Base-by-base conservation (phyloP, 106 monocot genomes). In the Dendrobium nobile region DNA sequence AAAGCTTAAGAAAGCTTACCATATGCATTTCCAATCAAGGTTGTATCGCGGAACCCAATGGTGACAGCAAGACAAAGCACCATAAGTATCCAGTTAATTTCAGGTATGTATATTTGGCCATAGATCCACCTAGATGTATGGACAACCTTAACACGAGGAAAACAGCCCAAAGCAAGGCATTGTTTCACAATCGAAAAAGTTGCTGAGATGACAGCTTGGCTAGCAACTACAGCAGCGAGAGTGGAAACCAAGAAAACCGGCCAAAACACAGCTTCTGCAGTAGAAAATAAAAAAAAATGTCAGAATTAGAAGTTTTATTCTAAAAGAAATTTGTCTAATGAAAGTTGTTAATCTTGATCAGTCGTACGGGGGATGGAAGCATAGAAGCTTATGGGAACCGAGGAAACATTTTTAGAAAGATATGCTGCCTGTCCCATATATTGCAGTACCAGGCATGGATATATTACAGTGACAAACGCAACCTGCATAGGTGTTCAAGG, bases 181-280 rank as follows among this genome's bases (percentile, higher is more conserved):
- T 96, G 96, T 79, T 90, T 96, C 42, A 96, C 93, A 77, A 96
- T 96, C 26, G 95, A 93, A 84, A 93, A 95, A 15, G 95, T 93
- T 56, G 95, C 95, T 24, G 95, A 95, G 54, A 95, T 95, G 68
- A 95, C 85, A 24, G 95, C 85, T 74, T 95, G 95, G 80, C 93
- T 93, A 76, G 91, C 95, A 78, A 93, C 93, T 75, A 93, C 85
- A 40, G 95, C 82, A 74, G 95, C 93, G 82, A 95, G 88, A 73
- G 93, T 91, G 13, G 93, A 86, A 41, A 93, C 47, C 27, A 89
- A 37, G 73, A 95, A 95, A 44, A 95, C 87, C 11, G 95, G 95
- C 95, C 95, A 95, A 79, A 89, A 95, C 22, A 95, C 80, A 75
- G 87, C 41, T 47, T 90, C 96, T 96, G 88, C 86, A 87, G n/a